Evolutionary conservation across 2,329 filamentous ascomycete species (phyloP).

Genomic region (Ustilaginoidea virens): DNA sequence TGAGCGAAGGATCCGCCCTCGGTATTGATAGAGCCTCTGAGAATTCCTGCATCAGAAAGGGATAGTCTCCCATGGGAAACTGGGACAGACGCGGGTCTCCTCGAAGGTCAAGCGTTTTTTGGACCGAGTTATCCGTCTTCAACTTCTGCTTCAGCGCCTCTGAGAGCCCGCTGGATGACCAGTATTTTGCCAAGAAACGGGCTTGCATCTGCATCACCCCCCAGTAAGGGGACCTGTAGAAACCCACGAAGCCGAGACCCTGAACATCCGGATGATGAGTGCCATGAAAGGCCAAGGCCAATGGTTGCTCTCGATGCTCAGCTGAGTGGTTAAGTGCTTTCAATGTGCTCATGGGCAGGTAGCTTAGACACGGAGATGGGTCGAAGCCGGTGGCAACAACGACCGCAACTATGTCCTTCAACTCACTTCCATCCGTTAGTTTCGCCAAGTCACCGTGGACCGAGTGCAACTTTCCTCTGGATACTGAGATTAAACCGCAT

Average conservation of each 20-base stretch:
- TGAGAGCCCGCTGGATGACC: constrained; percentile 25
- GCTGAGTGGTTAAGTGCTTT: constrained; percentile 41
- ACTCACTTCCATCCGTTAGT: constrained; percentile 12
- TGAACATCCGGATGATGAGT: constrained; percentile 45
- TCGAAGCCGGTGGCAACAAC: constrained; percentile 66
- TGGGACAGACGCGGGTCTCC: constrained; percentile 40
- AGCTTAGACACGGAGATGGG: constrained; percentile 46
- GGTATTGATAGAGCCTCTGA: constrained; percentile 39
- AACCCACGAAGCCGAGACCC: constrained; percentile 63
- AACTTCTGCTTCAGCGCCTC: constrained; percentile 24
- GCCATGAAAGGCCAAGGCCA: constrained; percentile 53
- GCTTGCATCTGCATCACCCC: constrained; percentile 80
- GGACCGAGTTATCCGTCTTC: constrained; percentile 25
- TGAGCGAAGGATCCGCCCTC: constrained; percentile 17
- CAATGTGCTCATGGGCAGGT: constrained; percentile 42
- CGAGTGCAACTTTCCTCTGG: constrained; percentile 27
- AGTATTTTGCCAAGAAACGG: constrained; percentile 46
- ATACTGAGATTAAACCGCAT: constrained; percentile 39
- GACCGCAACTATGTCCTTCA: constrained; percentile 48
- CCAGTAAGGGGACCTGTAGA: constrained; percentile 77
- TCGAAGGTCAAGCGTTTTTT: constrained; percentile 34
- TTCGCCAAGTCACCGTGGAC: constrained; percentile 21
- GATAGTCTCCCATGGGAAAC: constrained; percentile 74
- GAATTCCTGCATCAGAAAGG: constrained; percentile 60
- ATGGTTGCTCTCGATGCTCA: constrained; percentile 36